Evolutionary conservation across 306 rosid genomes (phyloP).

Genomic region (Quercus agrifolia): DNA sequence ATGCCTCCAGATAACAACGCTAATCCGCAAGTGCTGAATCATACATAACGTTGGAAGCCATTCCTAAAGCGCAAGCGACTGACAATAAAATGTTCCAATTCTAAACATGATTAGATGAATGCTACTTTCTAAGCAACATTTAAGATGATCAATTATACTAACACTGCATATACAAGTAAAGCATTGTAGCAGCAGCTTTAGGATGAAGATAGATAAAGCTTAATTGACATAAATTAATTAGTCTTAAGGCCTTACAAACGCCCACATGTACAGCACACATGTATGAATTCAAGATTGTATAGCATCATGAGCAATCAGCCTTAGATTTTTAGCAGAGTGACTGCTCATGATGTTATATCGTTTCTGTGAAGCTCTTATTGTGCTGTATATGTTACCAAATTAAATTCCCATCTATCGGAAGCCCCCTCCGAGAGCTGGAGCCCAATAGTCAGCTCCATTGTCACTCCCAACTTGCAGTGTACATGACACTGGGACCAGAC

Average conservation of each 20-base stretch:
- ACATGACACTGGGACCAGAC: conserved; percentile 97
- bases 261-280: conserved; percentile 23
- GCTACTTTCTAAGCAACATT: conserved; percentile 28
- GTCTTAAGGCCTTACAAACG: conserved; percentile 17
- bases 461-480: conserved; percentile 92
- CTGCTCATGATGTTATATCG: conserved; percentile 98
- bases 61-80: not conserved
- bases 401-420: conserved; percentile 46
- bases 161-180: conserved; percentile 35
- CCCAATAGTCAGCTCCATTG: conserved; percentile 98
- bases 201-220: conserved; percentile 24
- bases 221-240: conserved; percentile 21
- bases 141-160: conserved; percentile 33
- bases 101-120: conserved; percentile 5
- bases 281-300: conserved; percentile 45
- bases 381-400: conserved; percentile 28
- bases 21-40: no score
- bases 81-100: not conserved
- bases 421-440: conserved; percentile 78
- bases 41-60: no score
- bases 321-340: conserved; percentile 82
- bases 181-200: conserved; percentile 19
- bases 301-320: conserved; percentile 99
- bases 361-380: conserved; percentile 39
- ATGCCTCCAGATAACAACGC: no score